Base-by-base conservation (phyloP, 208 protist species). In the Wallacemonas collosoma region DNA sequence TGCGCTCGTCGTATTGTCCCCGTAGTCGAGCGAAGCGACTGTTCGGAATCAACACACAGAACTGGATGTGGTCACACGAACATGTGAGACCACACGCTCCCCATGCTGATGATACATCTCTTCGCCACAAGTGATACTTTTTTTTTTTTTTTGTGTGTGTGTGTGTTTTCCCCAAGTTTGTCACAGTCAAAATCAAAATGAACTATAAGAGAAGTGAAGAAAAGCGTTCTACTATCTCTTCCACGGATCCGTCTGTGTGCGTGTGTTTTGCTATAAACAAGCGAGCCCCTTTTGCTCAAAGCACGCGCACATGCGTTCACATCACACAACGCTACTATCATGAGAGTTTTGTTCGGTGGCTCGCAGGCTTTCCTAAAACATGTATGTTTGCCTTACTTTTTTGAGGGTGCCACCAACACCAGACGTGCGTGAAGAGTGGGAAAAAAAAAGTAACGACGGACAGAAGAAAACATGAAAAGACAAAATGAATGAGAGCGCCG, bases 131-230 rank as follows among this genome's bases (percentile, higher is more conserved):
- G 26, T 26, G 26, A 26, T 51, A 14, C 47, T 51, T 8, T 51
- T 51, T 51, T 8, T 51, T 51, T 51, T 51, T 51, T 14, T 15
- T 0, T 15, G 11, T 1, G 47, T 51, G 7, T 51, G 47, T 14
- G n/a, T 40, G 15, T 9, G 0, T 51, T 44, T 75, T 15, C 41
- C 9, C 71, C 54, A 58, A 63, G 0, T 14, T 68, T 77, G 11
- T 72, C 48, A 68, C 17, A 62, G 26, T 60, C 6, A 62, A 35
- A 65, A 56, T 26, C 26, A 36, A 69, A 58, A 47, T 45, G 39
- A 55, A 54, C 39, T 40, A 58, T 9, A 68, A 35, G 3, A 6
- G 63, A 63, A 72, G 55, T 63, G 63, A 72, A 35, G 11, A 67
- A 45, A 53, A 45, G n/a, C 38, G 15, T 38, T 14, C n/a, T 44